phyloP scores from a whole-genome alignment of 352 stramenopile species.

The Elongisporangium senticosum region DNA sequence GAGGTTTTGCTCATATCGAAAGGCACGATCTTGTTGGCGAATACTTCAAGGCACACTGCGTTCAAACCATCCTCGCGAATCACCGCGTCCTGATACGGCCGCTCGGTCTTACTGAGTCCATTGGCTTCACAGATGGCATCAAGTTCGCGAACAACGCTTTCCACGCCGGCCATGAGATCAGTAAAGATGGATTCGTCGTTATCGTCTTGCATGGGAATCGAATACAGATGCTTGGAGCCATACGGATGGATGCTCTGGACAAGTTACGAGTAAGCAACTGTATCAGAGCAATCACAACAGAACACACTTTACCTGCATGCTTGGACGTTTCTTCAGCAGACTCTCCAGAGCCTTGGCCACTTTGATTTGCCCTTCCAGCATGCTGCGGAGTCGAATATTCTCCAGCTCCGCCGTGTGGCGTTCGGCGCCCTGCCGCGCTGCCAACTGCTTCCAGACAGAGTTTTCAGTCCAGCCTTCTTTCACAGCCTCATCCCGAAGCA shows the following conservation, averaged over 20 bases:
- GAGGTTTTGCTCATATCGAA: slow-evolving; percentile 33
- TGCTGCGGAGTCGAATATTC: slow-evolving; percentile 17
- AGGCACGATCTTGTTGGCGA: slow-evolving; percentile 51
- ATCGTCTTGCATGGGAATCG: slow-evolving; percentile 10
- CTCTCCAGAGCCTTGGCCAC: slow-evolving; percentile 17
- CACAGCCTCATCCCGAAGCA: not conserved
- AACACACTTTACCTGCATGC: not conserved
- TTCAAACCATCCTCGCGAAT: slow-evolving; percentile 26
- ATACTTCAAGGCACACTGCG: slow-evolving; percentile 44
- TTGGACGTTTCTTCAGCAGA: not conserved
- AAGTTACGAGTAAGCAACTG: too few species aligned
- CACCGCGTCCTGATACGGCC: slow-evolving; percentile 39
- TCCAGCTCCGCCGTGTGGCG: slow-evolving; percentile 19
- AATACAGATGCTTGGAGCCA: not conserved
- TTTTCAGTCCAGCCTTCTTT: not conserved
- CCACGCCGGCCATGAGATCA: slow-evolving; percentile 35
- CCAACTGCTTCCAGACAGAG: slow-evolving; percentile 27
- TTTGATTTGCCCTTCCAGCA: slow-evolving; percentile 18
- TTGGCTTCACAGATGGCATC: slow-evolving; percentile 48
- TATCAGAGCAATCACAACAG: too few species aligned
- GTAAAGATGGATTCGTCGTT: slow-evolving; percentile 42
- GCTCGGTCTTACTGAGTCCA: slow-evolving; percentile 40
- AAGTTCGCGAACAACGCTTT: slow-evolving; percentile 31
- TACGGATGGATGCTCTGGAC: not conserved
- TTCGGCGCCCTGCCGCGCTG: slow-evolving; percentile 29